A percentile compares a stretch with the other conserved stretches of the same genome.
Evolutionary conservation across 306 rosid genomes (phyloP).

Genomic region (Coriaria nepalensis): DNA sequence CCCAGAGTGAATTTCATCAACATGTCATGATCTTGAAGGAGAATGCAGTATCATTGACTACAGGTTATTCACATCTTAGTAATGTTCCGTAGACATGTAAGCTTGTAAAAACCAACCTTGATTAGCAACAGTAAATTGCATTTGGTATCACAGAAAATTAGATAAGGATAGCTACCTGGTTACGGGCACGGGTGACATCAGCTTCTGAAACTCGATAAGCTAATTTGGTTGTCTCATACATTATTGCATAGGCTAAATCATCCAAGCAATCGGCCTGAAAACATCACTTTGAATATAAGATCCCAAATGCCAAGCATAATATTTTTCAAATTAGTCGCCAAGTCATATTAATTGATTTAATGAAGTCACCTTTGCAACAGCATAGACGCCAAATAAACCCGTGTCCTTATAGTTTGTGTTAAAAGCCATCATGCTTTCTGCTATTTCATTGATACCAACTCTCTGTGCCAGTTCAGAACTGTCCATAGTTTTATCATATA

Average conservation of each 20-base stretch:
- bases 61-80: no score
- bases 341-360: not conserved
- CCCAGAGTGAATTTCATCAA: not conserved
- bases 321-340: not conserved
- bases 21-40: no score
- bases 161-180: constrained; percentile 45
- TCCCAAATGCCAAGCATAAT: not conserved
- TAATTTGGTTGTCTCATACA: constrained; percentile 73
- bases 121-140: no score
- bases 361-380: constrained; percentile 56
- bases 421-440: constrained; percentile 89
- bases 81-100: no score
- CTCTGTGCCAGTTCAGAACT: constrained; percentile 76
- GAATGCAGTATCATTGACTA: no score
- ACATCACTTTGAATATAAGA: not conserved
- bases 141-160: not conserved
- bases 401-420: constrained; percentile 90
- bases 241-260: constrained; percentile 76
- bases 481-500: constrained; percentile 13
- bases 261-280: constrained; percentile 58
- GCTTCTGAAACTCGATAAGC: constrained; percentile 68
- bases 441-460: constrained; percentile 65
- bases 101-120: no score
- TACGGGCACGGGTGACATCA: constrained; percentile 75
- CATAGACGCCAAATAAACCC: constrained; percentile 80